Evolutionary conservation across 495 filamentous ascomycete species (phyloP), one percentile per base, ranked within the genome.

Genomic region (Aspergillus avenaceus): DNA sequence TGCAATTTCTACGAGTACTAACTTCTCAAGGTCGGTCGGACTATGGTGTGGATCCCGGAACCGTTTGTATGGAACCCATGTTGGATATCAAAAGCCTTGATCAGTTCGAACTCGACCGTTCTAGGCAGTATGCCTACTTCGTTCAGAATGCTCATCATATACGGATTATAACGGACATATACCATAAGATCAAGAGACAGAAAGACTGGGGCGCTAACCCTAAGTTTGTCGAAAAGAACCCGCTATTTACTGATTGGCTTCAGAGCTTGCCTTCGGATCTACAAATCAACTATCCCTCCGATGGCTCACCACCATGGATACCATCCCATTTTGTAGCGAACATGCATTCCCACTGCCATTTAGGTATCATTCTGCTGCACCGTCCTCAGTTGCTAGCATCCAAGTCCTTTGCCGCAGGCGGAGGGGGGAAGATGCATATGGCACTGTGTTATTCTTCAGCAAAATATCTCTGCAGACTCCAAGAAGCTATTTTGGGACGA

Each of bases 141-240:
- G 78, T 87, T 14, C 80, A 81, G 47, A 80, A 89, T 36, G 85
- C 92, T 22, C 78, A 82, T 49, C 90, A 89, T 55, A 84, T 97
- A 49, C 81, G 89, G 50, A 76, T 82, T 42, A 87, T 93, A 66
- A 86, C 82, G 41, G 77, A 84, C 46, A 72, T 87, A 8, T 92
- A 92, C 60, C 76, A 81, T 42, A 86, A 82, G 53, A 77, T 96
- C 22, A 90, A 87, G 64, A 86, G 81, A 59, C 87, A 84, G 68
- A 90, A 88, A 60, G 89, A 95, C 41, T 97, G 92, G 91, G 88
- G 85, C 11, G 77, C 89, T 34, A 87, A 97, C 63, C 90, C 92
- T 18, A 83, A 86, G 41, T 90, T 97, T 54, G 77, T 86, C 8
- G 83, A 84, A 54, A 84, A 88, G 40, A 90, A 88, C 49, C 84